A percentile compares a stretch with the other conserved stretches of the same genome.
Conservation (phyloP, 1,139 yeast species). For the Candida neerlandica region DNA sequence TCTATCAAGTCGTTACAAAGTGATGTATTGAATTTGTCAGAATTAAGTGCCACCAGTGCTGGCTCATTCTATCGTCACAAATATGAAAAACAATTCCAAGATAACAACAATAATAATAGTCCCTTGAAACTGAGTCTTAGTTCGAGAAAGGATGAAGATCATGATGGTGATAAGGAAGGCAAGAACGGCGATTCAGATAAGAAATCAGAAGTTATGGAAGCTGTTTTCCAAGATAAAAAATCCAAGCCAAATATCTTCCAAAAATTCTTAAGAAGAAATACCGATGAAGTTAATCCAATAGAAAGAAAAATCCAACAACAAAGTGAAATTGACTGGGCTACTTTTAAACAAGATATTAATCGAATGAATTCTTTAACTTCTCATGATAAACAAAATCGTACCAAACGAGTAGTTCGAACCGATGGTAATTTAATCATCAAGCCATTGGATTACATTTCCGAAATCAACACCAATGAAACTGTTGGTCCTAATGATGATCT, state of each 20-base stretch:
- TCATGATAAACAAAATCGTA: conserved; percentile 69
- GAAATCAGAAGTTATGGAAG: conserved; percentile 30
- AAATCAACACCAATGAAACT: conserved; percentile 47
- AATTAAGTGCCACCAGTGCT: conserved; percentile 87
- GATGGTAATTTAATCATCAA: conserved; percentile 67
- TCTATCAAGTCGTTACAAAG: conserved; percentile 49
- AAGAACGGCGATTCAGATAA: conserved; percentile 1
- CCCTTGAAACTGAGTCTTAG: conserved; percentile 22
- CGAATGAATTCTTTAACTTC: conserved; percentile 75
- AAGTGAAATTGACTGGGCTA: conserved; percentile 44
- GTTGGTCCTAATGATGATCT: conserved; percentile 22
- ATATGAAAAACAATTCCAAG: conserved; percentile 44
- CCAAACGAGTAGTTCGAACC: conserved; percentile 66
- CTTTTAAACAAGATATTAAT: conserved; percentile 57
- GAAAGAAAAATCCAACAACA: conserved; percentile 38
- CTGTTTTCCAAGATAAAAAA: conserved; percentile 50
- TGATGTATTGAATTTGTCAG: conserved; percentile 55
- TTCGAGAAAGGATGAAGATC: conserved; percentile 13
- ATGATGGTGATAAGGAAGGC: conserved; percentile 12
- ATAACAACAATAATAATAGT: conserved; percentile 26
- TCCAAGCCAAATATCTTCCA: conserved; percentile 55
- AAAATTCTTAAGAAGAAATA: conserved; percentile 46
- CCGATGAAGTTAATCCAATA: conserved; percentile 31
- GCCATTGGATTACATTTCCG: conserved; percentile 67
- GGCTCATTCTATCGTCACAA: conserved; percentile 81